These are phyloP conservation scores for Aleurites moluccanus DNA, from an alignment of 441 rosid species.

Conservation along the genomic window DNA sequence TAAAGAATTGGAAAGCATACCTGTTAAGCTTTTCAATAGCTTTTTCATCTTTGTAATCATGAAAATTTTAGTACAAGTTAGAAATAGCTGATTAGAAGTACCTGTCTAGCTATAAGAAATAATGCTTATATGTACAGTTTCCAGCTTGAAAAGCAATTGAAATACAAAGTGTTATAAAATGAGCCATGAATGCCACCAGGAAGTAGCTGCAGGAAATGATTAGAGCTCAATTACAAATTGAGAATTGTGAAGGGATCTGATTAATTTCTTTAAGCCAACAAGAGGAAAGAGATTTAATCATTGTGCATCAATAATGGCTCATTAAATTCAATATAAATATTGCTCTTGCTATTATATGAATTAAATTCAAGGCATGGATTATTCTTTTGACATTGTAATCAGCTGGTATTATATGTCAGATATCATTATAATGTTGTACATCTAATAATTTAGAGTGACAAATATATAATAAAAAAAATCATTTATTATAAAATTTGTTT, in stretches of 20 bases:
- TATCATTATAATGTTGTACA: not conserved
- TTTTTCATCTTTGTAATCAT: not conserved
- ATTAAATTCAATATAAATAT: no score
- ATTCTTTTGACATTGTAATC: no score
- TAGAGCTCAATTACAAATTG: not conserved
- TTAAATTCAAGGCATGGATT: no score
- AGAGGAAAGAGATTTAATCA: not conserved
- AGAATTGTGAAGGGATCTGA: not conserved
- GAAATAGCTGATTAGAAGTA: no score
- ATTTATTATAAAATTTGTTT: no score
- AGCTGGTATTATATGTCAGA: not conserved
- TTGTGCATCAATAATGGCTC: no score
- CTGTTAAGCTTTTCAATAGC: not conserved
- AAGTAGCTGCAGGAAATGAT: constrained; percentile 21
- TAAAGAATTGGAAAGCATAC: not conserved
- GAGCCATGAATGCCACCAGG: constrained; percentile 48
- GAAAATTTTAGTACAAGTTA: constrained; percentile 7
- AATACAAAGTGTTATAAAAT: constrained; percentile 12
- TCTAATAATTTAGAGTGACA: no score
- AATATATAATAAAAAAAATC: no score
- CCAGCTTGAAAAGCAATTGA: not conserved
- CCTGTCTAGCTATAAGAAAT: constrained; percentile 12
- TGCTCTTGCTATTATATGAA: no score
- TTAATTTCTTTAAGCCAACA: not conserved
- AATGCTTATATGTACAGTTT: not conserved